phyloP scores from a whole-genome alignment of 164 flowering plant species.

The Warburgia ugandensis region DNA sequence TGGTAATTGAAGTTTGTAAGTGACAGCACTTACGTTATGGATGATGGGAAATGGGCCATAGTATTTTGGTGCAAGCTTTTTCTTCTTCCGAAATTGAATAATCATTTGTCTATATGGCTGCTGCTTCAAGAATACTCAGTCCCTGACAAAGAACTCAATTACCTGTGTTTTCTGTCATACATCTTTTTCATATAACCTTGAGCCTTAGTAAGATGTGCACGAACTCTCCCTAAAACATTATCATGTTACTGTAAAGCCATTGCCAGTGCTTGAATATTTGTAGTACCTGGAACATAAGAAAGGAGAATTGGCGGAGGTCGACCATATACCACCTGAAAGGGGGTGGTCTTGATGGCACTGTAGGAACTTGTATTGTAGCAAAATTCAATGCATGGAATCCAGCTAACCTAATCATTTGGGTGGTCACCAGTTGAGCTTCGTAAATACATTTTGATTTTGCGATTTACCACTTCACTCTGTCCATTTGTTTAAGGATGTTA shows the following conservation, averaged over 20 bases:
- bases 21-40: background rate
- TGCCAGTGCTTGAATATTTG: background rate
- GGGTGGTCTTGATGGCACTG: background rate
- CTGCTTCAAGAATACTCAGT: background rate
- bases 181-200: background rate
- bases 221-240: no score
- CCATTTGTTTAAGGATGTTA: no score
- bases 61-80: background rate
- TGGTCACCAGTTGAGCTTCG: background rate
- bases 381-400: background rate
- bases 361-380: background rate
- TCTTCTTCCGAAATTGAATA: no score
- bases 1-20: background rate
- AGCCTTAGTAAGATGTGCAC: background rate
- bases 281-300: background rate
- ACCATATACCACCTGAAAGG: conserved; percentile 2
- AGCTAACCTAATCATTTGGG: no score
- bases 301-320: background rate
- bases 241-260: background rate
- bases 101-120: background rate
- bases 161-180: no score
- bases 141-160: background rate
- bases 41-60: no score
- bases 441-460: conserved; percentile 2
- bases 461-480: no score